Percentiles rank a stretch among this genome's conserved stretches.
Evolutionary conservation across 805 yeast species (phyloP).

Genomic region (Teunomyces stri): DNA sequence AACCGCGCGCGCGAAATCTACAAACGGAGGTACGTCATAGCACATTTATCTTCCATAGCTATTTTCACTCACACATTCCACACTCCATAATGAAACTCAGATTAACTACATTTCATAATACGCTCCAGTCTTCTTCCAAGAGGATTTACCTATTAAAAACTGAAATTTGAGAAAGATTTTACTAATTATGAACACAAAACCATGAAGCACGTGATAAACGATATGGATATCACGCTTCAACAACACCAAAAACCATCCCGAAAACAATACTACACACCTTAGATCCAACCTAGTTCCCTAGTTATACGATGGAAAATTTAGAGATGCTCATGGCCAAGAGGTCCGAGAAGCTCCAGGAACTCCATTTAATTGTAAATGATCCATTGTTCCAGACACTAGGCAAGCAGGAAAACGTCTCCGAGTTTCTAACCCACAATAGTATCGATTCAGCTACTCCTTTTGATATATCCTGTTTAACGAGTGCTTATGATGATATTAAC

Average conservation of each 20-base stretch:
- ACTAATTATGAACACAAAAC: too few relatives aligned
- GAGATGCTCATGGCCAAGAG: slow-evolving; percentile 8
- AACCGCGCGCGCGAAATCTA: neutral
- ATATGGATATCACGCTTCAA: slow-evolving; percentile 18
- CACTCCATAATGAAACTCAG: too few relatives aligned
- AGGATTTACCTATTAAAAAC: too few relatives aligned
- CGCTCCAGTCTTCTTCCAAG: too few relatives aligned
- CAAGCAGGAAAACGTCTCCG: slow-evolving; percentile 3
- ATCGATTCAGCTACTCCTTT: neutral
- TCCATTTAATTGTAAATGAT: slow-evolving; percentile 15
- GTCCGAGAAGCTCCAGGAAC: slow-evolving; percentile 19
- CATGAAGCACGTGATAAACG: slow-evolving; percentile 18
- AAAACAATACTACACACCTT: neutral
- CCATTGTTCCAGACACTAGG: slow-evolving; percentile 9
- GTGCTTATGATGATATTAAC: slow-evolving; percentile 2
- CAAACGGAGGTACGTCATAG: neutral
- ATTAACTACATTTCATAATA: too few relatives aligned
- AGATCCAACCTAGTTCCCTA: neutral
- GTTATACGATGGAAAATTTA: slow-evolving; percentile 2
- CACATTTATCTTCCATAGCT: neutral
- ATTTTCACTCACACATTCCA: too few relatives aligned
- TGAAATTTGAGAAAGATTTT: too few relatives aligned
- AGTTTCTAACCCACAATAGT: slow-evolving; percentile 1
- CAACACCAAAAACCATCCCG: neutral
- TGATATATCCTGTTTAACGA: slow-evolving; percentile 3